These are phyloP conservation scores for Blastocrithidia nonstop DNA, from an alignment of 208 protist genomes.

Conservation along the genomic window DNA sequence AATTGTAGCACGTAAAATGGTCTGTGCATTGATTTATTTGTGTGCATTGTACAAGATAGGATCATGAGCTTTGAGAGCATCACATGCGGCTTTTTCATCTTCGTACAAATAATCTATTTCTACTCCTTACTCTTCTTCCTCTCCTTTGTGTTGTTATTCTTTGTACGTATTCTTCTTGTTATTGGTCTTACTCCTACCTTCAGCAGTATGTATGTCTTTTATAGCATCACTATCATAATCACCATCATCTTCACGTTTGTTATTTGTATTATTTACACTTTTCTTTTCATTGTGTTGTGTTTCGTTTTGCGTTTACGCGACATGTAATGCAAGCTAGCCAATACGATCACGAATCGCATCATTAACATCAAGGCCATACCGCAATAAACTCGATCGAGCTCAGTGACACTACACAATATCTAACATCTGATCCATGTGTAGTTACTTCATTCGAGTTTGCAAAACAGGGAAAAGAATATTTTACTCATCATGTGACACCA, in stretches of 20 bases:
- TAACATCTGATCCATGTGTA: slow-evolving; percentile 32
- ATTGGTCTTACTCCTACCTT: neutral
- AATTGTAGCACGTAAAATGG: slow-evolving; percentile 27
- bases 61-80: slow-evolving; percentile 25
- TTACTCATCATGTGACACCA: slow-evolving; percentile 50
- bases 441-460: slow-evolving; percentile 23
- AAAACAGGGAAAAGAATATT: slow-evolving; percentile 56
- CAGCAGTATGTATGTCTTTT: neutral
- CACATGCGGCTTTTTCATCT: slow-evolving; percentile 3
- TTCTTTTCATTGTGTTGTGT: neutral
- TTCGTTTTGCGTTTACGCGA: slow-evolving; percentile 9
- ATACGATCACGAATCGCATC: slow-evolving; percentile 55
- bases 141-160: neutral
- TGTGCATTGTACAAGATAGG: too few species aligned
- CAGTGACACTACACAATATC: slow-evolving; percentile 47
- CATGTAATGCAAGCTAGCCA: slow-evolving; percentile 20
- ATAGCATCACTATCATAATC: neutral
- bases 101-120: slow-evolving; percentile 2
- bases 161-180: neutral
- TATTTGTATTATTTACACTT: neutral
- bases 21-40: slow-evolving; percentile 28
- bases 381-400: slow-evolving; percentile 46
- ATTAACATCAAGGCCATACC: slow-evolving; percentile 43
- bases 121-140: neutral
- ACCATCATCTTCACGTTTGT: neutral